Conservation (phyloP, 1,284 basidiomycete genomes). For the Boletus nobilissimus region DNA sequence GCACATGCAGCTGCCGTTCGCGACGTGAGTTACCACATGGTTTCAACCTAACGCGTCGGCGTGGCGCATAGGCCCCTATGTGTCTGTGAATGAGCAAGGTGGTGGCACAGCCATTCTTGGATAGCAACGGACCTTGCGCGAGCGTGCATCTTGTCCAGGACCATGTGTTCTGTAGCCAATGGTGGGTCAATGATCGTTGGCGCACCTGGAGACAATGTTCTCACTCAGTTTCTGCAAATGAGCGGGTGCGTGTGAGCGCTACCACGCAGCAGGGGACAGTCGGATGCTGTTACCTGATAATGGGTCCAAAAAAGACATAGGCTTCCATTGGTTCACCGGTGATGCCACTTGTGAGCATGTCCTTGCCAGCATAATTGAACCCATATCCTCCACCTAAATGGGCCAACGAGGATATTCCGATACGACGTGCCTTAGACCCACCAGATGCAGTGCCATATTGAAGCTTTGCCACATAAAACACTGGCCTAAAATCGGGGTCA, state of each 20-base stretch:
- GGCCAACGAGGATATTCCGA: slow-evolving; percentile 10
- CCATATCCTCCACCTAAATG: slow-evolving; percentile 96
- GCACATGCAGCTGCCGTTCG: slow-evolving; percentile 1
- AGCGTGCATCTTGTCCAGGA: slow-evolving; percentile 99
- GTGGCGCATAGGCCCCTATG: slow-evolving; percentile 93
- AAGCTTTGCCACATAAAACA: slow-evolving; percentile 85
- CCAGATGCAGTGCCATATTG: slow-evolving; percentile 98
- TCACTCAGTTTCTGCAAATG: slow-evolving; percentile 78
- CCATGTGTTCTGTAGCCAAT: slow-evolving; percentile 83
- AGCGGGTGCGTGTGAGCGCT: slow-evolving; percentile 33
- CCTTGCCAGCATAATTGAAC: slow-evolving; percentile 97
- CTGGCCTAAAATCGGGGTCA: slow-evolving; percentile 68
- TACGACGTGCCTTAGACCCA: slow-evolving; percentile 81
- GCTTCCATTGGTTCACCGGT: slow-evolving; percentile 96
- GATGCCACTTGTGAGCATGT: slow-evolving; percentile 97
- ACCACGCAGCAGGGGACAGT: slow-evolving; percentile 7
- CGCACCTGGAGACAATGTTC: slow-evolving; percentile 40
- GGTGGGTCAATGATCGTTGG: slow-evolving; percentile 38
- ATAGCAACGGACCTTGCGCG: slow-evolving; percentile 79
- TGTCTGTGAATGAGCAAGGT: slow-evolving; percentile 21
- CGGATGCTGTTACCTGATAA: slow-evolving; percentile 77
- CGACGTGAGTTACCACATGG: slow-evolving; percentile 30
- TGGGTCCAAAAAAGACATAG: slow-evolving; percentile 98
- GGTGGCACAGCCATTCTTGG: slow-evolving; percentile 22
- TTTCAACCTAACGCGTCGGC: slow-evolving; percentile 83